Base-by-base conservation (phyloP, 1,139 yeast genomes). In the Candida tropicalis region DNA sequence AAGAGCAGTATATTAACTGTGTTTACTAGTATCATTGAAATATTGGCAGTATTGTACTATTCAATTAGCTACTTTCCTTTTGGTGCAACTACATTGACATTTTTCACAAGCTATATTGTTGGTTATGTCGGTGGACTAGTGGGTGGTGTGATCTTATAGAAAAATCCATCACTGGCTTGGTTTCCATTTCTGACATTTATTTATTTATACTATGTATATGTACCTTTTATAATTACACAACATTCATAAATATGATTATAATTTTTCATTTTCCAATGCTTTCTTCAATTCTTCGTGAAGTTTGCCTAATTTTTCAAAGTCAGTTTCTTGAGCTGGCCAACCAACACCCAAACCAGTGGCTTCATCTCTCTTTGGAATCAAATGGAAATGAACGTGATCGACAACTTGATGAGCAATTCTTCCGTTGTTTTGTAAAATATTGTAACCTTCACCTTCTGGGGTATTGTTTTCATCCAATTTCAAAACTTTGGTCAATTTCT, bases 371-470 rank as follows among this genome's bases (percentile, higher is more conserved):
- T 91, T 91, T 35, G 99, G 99, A 58, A 93, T 93, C 65, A 93
- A 79, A 62, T 93, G 99, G 77, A 93, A 87, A 65, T 91, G 99
- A 45, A 91, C 97, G 63, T 93, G 99, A 57, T 87, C 96, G 48
- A 93, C 97, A 46, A 76, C 82, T 67, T 93, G 98, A 62, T 91
- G 97, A 17, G 98, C 98, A 59, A 90, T 83, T 56, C 87, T 68
- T 31, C 97, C 98, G 56, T 93, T 91, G 73, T 93, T 93, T 66
- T 91, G 98, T 52, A 91, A 74, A 23, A 91, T 65, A 62, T 91
- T 91, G 77, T 91, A 91, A 32, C 97, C 97, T 38, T 70, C 75
- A 7, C 83, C 86, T 5, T 84, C 84, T 8, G 72, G 60, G n/a
- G 72, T 55, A 48, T 69, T 51, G 54, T 71, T 69, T 71, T 73